Evolutionary conservation across 2,329 filamentous ascomycete genomes (phyloP).

Genomic region (Neocatenulostroma microsporum): DNA sequence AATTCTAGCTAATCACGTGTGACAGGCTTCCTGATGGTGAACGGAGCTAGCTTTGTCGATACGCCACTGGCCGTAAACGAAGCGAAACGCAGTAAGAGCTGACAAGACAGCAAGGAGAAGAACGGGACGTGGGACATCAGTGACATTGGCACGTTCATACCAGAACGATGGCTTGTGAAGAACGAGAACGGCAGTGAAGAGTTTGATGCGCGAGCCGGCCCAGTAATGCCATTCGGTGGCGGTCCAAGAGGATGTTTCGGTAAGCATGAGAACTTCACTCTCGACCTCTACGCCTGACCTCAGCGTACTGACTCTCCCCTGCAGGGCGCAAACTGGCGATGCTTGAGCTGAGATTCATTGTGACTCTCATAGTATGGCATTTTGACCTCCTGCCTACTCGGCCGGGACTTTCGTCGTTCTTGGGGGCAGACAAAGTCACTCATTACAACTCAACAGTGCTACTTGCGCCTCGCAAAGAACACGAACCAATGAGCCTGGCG

Average conservation of each 20-base stretch:
- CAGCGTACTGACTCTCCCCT: slow-evolving; percentile 1
- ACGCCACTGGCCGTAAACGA: slow-evolving; percentile 23
- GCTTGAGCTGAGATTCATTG: slow-evolving; percentile 22
- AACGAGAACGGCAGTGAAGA: slow-evolving; percentile 21
- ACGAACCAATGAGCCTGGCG: too few relatives aligned
- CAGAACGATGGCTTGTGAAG: slow-evolving; percentile 34
- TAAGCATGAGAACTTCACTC: too few relatives aligned
- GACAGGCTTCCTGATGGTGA: slow-evolving; percentile 15
- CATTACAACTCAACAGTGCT: slow-evolving; percentile 24
- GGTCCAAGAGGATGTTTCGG: slow-evolving; percentile 34
- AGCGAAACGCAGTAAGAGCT: slow-evolving; percentile 24
- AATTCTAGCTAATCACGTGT: not conserved
- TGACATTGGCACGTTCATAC: slow-evolving; percentile 30
- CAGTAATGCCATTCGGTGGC: slow-evolving; percentile 30
- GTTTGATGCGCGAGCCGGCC: slow-evolving; percentile 32
- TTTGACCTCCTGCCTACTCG: slow-evolving; percentile 22
- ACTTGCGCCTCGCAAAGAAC: slow-evolving; percentile 13
- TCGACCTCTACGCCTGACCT: too few relatives aligned
- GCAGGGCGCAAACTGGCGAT: slow-evolving; percentile 20
- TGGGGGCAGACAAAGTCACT: slow-evolving; percentile 23
- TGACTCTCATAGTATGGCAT: slow-evolving; percentile 26
- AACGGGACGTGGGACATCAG: slow-evolving; percentile 20
- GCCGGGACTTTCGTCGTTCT: slow-evolving; percentile 17
- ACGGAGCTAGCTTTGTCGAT: slow-evolving; percentile 15
- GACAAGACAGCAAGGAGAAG: slow-evolving; percentile 22